Conservation (phyloP, 2,329 filamentous ascomycete species). For the Alternaria conjuncta region DNA sequence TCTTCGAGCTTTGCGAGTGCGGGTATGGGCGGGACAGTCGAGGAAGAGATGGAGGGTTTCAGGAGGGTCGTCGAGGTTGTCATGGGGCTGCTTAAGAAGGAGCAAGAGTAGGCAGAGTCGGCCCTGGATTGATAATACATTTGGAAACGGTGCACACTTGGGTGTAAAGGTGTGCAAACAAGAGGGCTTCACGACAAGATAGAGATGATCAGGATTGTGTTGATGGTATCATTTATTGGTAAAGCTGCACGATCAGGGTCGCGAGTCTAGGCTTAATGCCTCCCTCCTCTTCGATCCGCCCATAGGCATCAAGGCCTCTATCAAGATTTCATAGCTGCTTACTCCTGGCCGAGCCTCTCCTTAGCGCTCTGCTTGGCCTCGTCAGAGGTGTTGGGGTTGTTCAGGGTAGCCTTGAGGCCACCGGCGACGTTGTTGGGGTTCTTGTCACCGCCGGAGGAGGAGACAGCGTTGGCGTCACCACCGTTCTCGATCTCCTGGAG, state of each 20-base stretch:
- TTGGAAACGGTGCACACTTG: too few relatives aligned
- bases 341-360: constrained; percentile 55
- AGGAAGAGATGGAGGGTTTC: constrained; percentile 94
- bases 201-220: background rate
- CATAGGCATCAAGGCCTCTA: background rate
- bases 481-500: constrained; percentile 60
- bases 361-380: constrained; percentile 64
- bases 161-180: too few relatives aligned
- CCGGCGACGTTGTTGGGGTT: constrained; percentile 61
- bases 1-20: constrained; percentile 79
- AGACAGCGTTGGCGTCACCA: constrained; percentile 40
- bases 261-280: background rate
- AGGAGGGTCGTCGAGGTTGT: constrained; percentile 75
- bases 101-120: constrained; percentile 3
- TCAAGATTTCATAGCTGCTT: background rate
- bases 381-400: constrained; percentile 64
- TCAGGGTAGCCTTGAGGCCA: constrained; percentile 52
- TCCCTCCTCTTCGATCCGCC: constrained; percentile 1
- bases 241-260: background rate
- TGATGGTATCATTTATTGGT: background rate
- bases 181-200: background rate
- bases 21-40: constrained; percentile 78
- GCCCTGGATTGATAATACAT: too few relatives aligned
- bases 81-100: constrained; percentile 57
- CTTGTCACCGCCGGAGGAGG: constrained; percentile 48